Evolutionary conservation across 768 basidiomycete species (phyloP), one percentile per base, ranked within the genome.

Genomic region (Cytidiella melzeri): DNA sequence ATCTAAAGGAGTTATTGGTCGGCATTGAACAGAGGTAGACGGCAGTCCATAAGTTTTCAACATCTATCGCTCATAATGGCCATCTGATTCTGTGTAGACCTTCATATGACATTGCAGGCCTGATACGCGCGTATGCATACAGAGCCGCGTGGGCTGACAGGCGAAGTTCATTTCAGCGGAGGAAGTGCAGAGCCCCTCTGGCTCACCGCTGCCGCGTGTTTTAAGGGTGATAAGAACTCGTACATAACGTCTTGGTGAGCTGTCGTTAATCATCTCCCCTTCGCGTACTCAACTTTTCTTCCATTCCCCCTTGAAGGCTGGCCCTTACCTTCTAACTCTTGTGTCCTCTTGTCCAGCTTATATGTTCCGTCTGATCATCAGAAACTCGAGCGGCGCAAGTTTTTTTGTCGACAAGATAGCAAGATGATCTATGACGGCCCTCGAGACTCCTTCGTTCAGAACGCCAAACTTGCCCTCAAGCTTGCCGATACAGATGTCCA

Each of bases 191-290:
- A 7, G 30, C 30, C 15, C 7, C 15, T 34, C 7, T 34, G 43
- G 25, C 48, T 49, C 27, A 24, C 48, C 40, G 25, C 27, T 20
- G 41, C 28, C 48, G 42, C 48, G 48, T 49, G 48, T 49, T 42
- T 23, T 15, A 25, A 28, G 15, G 40, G 25, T 43, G 48, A 49
- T 49, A 49, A 49, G 41, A n/a, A n/a, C 45, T 9, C 26, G 45
- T n/a, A n/a, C n/a, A n/a, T n/a, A n/a, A n/a, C n/a, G n/a, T n/a
- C n/a, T n/a, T n/a, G n/a, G n/a, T n/a, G n/a, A n/a, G n/a, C n/a
- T n/a, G n/a, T n/a, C n/a, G n/a, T n/a, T n/a, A n/a, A n/a, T n/a
- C n/a, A n/a, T n/a, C n/a, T n/a, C n/a, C n/a, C n/a, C n/a, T n/a
- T n/a, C n/a, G n/a, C 45, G 13, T 15, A 21, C 24, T 28, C 28